Evolutionary conservation across 768 basidiomycete genomes (phyloP).

Genomic region (Suillus sp.): DNA sequence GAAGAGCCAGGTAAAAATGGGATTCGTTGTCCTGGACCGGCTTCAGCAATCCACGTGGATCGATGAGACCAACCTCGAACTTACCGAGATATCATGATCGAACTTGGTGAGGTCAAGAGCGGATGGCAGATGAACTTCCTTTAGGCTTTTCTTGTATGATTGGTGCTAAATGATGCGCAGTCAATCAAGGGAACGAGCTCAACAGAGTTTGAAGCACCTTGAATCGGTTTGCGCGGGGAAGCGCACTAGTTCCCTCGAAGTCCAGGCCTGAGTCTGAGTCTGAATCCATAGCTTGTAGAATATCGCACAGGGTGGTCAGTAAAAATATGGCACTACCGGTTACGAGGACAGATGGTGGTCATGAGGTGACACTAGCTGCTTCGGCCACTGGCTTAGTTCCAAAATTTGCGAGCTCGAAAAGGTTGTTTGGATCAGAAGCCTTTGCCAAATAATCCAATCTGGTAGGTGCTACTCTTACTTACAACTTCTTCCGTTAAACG

Average conservation of each 20-base stretch:
- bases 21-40: slow-evolving; percentile 67
- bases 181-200: background rate
- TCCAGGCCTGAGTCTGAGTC: slow-evolving; percentile 9
- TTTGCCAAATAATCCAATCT: slow-evolving; percentile 11
- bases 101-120: slow-evolving; percentile 56
- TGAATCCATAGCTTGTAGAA: slow-evolving; percentile 3
- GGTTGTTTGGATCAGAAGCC: slow-evolving; percentile 16
- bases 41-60: background rate
- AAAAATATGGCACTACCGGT: background rate
- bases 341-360: background rate
- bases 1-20: slow-evolving; percentile 73
- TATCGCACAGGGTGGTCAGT: background rate
- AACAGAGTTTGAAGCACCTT: slow-evolving; percentile 33
- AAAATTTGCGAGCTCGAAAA: slow-evolving; percentile 12
- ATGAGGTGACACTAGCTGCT: background rate
- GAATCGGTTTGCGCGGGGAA: slow-evolving; percentile 50
- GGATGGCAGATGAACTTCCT: slow-evolving; percentile 72
- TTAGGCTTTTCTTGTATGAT: slow-evolving; percentile 68
- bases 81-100: slow-evolving; percentile 60
- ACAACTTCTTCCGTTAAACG: background rate
- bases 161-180: slow-evolving; percentile 52
- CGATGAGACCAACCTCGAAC: slow-evolving; percentile 11
- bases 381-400: background rate
- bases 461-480: no score
- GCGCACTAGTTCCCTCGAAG: slow-evolving; percentile 15